Conservation (phyloP, 306 rosid species). For the Alnus rubra region DNA sequence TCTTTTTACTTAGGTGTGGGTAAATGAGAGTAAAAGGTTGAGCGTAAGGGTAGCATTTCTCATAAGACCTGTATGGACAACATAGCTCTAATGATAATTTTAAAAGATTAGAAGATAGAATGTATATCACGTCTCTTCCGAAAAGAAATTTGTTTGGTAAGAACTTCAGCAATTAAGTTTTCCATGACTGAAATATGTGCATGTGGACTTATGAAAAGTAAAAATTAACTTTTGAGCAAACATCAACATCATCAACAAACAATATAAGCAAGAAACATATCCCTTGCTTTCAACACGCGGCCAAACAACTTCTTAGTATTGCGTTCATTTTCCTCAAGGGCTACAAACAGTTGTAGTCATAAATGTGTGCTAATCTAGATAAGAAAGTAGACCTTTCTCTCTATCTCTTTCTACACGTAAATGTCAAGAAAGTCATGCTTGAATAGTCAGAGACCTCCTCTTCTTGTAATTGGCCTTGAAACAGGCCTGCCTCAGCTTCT, state of each 20-base stretch:
- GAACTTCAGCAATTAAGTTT: neutral
- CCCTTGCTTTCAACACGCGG: neutral
- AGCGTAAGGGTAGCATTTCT: too few species aligned
- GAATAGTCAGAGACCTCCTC: slow-evolving; percentile 29
- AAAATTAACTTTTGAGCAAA: neutral
- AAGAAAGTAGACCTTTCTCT: neutral
- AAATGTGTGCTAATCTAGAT: neutral
- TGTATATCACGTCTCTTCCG: too few species aligned
- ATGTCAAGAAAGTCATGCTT: slow-evolving; percentile 7
- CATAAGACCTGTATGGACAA: too few species aligned
- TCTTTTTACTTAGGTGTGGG: too few species aligned
- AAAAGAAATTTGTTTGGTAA: too few species aligned
- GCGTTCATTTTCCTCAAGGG: neutral
- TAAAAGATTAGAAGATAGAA: too few species aligned
- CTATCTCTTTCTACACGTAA: neutral
- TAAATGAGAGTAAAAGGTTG: too few species aligned
- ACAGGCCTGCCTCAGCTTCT: slow-evolving; percentile 74
- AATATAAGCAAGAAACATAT: neutral
- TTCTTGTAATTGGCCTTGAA: slow-evolving; percentile 73
- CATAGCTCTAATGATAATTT: too few species aligned
- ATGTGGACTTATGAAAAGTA: neutral
- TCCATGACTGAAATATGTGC: neutral
- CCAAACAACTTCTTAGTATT: neutral
- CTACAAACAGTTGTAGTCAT: neutral
- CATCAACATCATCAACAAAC: neutral